Base-by-base conservation (phyloP, 768 basidiomycete species). In the Grammothele lineata region DNA sequence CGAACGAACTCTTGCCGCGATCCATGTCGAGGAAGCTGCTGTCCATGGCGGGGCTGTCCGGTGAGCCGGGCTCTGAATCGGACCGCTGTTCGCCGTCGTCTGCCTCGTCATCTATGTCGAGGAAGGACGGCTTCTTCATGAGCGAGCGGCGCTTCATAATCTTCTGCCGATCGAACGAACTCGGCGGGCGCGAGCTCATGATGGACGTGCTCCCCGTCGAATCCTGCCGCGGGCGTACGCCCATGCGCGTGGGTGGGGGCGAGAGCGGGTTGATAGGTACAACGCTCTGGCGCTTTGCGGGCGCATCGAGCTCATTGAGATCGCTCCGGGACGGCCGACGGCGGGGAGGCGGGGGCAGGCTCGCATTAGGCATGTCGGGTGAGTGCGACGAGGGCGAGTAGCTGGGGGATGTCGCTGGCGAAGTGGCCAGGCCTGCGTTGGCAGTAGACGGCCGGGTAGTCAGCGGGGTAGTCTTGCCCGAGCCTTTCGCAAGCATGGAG, bases 91-190 rank as follows among this genome's bases (percentile, higher is more conserved):
- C 47, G 41, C 27, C 30, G 30, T 37, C 50, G 23, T 62, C 58
- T 18, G 24, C 40, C 23, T 64, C 62, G 48, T 72, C 70, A 19
- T 67, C 81, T 48, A 87, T 84, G 27, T 86, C 83, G 39, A 87
- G 67, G 62, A 87, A 87, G 1, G 84, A 86, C 17, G 85, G 80
- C 58, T 85, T 84, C 57, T 72, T 72, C 67, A 82, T 74, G 50
- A 86, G 68, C 6, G 77, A 78, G 39, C 69, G 73, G 37, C 75
- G 54, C 38, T 58, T 41, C 33, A 56, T 35, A 14, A 48, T 40
- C 47, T 52, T 60, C 50, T 53, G 50, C 24, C 42, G 40, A 35
- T 57, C 53, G 48, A 62, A 62, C 34, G 61, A 54, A 48, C 59
- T 60, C 15, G 62, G 58, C n/a, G 62, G 57, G 5, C 53, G 58